Evolutionary conservation across 2,329 filamentous ascomycete species (phyloP).

Genomic region (Penicillium carneum): DNA sequence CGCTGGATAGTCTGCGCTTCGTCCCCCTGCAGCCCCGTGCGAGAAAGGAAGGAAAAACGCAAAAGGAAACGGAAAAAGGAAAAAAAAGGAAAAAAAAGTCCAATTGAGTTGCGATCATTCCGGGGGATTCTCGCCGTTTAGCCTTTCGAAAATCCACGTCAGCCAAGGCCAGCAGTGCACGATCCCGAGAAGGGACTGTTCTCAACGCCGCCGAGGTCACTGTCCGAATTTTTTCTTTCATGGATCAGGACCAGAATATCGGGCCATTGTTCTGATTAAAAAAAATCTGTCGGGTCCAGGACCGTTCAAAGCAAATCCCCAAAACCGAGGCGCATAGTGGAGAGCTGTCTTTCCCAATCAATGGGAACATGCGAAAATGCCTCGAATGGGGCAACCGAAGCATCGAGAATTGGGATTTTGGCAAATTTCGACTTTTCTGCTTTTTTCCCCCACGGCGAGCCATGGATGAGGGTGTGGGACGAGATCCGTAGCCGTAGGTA

Average conservation of each 20-base stretch:
- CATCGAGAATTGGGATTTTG: slow-evolving; percentile 18
- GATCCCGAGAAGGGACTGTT: slow-evolving; percentile 14
- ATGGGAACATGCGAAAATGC: slow-evolving; percentile 12
- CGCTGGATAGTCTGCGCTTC: slow-evolving; percentile 30
- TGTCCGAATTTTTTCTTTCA: background rate
- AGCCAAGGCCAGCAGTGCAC: slow-evolving; percentile 36
- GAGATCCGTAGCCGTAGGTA: background rate
- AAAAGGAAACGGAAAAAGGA: background rate
- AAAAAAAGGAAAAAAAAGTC: background rate
- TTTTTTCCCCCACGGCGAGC: slow-evolving; percentile 29
- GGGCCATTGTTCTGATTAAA: slow-evolving; percentile 6
- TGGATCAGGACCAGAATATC: background rate
- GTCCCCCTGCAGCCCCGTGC: slow-evolving; percentile 39
- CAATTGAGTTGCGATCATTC: slow-evolving; percentile 36
- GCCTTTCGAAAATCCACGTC: slow-evolving; percentile 34
- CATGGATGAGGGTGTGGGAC: slow-evolving; percentile 22
- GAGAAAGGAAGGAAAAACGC: background rate
- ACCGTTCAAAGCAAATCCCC: background rate
- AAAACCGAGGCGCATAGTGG: slow-evolving; percentile 13
- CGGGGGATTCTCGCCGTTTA: slow-evolving; percentile 44
- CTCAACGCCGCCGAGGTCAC: slow-evolving; percentile 13
- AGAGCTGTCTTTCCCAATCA: slow-evolving; percentile 13
- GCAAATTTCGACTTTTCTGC: background rate
- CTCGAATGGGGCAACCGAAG: slow-evolving; percentile 15
- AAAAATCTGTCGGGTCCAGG: slow-evolving; percentile 9